A percentile compares a stretch with the other conserved stretches of the same genome.
phyloP scores from a whole-genome alignment of 495 filamentous ascomycete species.

The Podospora bellae-mahoneyi region DNA sequence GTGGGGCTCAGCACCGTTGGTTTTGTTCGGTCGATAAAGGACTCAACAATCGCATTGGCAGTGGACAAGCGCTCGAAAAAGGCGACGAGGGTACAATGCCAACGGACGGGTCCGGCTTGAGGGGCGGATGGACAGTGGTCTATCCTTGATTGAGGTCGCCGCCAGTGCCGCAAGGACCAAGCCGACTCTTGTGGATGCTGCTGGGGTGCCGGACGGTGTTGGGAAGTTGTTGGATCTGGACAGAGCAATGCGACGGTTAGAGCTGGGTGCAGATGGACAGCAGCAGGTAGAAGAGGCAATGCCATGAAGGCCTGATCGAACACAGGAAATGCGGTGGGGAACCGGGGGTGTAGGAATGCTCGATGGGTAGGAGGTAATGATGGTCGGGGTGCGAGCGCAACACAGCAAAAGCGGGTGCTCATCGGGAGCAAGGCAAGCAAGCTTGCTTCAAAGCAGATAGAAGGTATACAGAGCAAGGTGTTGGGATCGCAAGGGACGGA shows the following conservation, averaged over 20 bases:
- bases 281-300: background rate
- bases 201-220: background rate
- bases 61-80: background rate
- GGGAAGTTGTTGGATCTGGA: conserved; percentile 10
- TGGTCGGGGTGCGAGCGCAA: conserved; percentile 17
- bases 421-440: background rate
- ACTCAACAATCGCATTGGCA: conserved; percentile 2
- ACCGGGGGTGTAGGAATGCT: background rate
- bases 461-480: conserved; percentile 17
- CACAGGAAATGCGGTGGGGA: background rate
- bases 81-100: conserved; percentile 3
- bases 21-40: background rate
- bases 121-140: conserved; percentile 16
- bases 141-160: conserved; percentile 24
- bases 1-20: background rate
- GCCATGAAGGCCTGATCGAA: background rate
- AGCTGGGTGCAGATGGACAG: background rate
- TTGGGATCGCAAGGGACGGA: conserved; percentile 38
- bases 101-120: conserved; percentile 5
- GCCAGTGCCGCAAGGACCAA: conserved; percentile 20
- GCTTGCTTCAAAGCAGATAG: conserved; percentile 10
- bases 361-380: background rate
- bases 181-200: conserved; percentile 11
- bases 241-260: conserved; percentile 6
- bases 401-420: background rate